Conservation (phyloP, 2,329 filamentous ascomycete genomes). For the Parafenestella ontariensis region DNA sequence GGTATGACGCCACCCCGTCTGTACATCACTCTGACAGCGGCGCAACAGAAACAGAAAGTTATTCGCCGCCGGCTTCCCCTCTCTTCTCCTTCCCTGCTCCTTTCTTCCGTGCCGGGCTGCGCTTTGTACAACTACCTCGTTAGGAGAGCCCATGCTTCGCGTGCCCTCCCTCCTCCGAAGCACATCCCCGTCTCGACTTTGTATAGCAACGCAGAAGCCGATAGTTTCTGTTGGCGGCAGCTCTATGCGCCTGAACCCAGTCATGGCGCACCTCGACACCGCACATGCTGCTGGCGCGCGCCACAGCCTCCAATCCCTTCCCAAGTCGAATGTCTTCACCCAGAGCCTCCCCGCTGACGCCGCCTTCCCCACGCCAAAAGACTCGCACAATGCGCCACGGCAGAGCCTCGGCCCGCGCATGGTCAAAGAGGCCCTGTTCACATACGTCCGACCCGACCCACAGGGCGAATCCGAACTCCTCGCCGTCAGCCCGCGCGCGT, state of each 20-base stretch:
- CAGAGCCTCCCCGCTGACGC: slow-evolving; percentile 76
- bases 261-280: slow-evolving; percentile 53
- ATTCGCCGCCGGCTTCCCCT: slow-evolving; percentile 19
- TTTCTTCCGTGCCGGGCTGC: background rate
- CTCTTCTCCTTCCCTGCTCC: background rate
- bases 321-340: slow-evolving; percentile 71
- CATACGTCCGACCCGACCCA: slow-evolving; percentile 84
- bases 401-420: slow-evolving; percentile 78
- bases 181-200: background rate
- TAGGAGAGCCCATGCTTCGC: slow-evolving; percentile 26
- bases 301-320: slow-evolving; percentile 59
- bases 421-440: slow-evolving; percentile 86
- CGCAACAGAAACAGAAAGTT: slow-evolving; percentile 14
- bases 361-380: slow-evolving; percentile 77
- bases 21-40: slow-evolving; percentile 27
- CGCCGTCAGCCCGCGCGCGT: slow-evolving; percentile 77
- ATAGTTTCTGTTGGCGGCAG: slow-evolving; percentile 17
- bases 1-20: slow-evolving; percentile 35
- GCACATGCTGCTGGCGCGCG: slow-evolving; percentile 26
- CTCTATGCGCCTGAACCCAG: slow-evolving; percentile 50
- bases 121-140: background rate
- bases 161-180: slow-evolving; percentile 13
- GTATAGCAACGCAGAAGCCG: slow-evolving; percentile 4
- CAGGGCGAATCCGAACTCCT: slow-evolving; percentile 78
- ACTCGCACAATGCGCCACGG: slow-evolving; percentile 82